Conservation (phyloP, 116 monocot species). For the Cymodocea nodosa region DNA sequence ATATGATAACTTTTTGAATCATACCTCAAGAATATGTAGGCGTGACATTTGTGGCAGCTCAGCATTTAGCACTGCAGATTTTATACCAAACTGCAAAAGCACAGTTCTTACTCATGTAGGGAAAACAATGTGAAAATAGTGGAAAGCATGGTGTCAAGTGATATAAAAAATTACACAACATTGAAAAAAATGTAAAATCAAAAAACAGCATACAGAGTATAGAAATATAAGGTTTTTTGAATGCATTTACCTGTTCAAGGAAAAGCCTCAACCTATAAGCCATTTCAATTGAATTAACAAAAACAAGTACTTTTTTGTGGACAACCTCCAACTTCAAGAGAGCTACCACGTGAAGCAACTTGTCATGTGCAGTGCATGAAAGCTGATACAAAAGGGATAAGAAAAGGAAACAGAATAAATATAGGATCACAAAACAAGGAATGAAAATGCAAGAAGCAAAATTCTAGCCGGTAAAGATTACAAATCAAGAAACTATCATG, state of each 20-base stretch:
- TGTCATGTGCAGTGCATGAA: slow-evolving; percentile 57
- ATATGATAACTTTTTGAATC: background rate
- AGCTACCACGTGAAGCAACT: slow-evolving; percentile 66
- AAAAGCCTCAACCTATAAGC: slow-evolving; percentile 70
- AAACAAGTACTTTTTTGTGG: slow-evolving; percentile 81
- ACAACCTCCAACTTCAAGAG: slow-evolving; percentile 71
- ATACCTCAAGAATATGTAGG: slow-evolving; percentile 80
- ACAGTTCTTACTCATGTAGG: background rate
- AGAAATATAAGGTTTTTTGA: background rate
- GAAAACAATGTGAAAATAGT: background rate
- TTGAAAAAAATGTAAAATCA: background rate
- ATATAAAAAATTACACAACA: background rate
- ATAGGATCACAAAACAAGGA: background rate
- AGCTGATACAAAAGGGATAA: slow-evolving; percentile 32
- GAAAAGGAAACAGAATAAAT: background rate
- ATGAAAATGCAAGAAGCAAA: too few relatives aligned
- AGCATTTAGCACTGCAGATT: slow-evolving; percentile 86
- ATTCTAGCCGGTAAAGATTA: too few relatives aligned
- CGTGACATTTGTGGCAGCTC: slow-evolving; percentile 96
- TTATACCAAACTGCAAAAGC: slow-evolving; percentile 61
- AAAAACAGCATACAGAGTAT: background rate
- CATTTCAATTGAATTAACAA: slow-evolving; percentile 91
- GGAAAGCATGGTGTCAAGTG: background rate
- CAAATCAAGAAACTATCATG: too few relatives aligned
- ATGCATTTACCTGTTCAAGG: slow-evolving; percentile 61